Evolutionary conservation across 139 green algal species (phyloP), one percentile per base, ranked within the genome.

Genomic region (Eudorina sp.): DNA sequence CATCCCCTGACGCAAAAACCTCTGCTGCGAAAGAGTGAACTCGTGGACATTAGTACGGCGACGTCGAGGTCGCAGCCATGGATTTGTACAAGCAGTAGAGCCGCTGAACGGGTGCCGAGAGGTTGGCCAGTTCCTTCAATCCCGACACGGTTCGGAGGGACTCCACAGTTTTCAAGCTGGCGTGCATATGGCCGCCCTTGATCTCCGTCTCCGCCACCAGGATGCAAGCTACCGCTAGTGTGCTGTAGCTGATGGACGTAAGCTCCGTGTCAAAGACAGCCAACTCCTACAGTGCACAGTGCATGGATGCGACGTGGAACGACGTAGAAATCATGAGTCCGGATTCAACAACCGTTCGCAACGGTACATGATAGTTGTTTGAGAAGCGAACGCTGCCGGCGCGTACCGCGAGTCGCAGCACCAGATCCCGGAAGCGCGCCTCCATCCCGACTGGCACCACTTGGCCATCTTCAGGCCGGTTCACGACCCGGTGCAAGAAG

Each of bases 161-260:
- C 29, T 66, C 14, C 1, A 87, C 62, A 21, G 64, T 68, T 4
- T 53, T 53, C 19, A 79, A 18, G 80, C 60, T 64, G 58, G 16
- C 41, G 36, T 53, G 34, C 77, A 72, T 53, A 1, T 76, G 60
- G 19, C 45, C 64, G 64, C 62, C 81, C 81, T 87, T 87, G 64
- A 87, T 60, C 81, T 78, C 81, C 6, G 62, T 87, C 45, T 87
- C 81, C 5, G 81, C 64, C 8, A 87, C 64, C 19, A 87, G 81
- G 27, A 87, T 13, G 60, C 64, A 78, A 1, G 81, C 62, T 18
- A 79, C 64, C 21, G 81, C 81, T 31, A 87, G 43, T 1, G 31
- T 29, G 64, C 64, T 79, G 81, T 66, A 78, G 19, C 14, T 46
- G 5, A 87, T n/a, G 11, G 34, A 25, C 7, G 81, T 41, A 19